Evolutionary conservation across 768 basidiomycete species (phyloP).

Genomic region (Boletus rubescentipes): DNA sequence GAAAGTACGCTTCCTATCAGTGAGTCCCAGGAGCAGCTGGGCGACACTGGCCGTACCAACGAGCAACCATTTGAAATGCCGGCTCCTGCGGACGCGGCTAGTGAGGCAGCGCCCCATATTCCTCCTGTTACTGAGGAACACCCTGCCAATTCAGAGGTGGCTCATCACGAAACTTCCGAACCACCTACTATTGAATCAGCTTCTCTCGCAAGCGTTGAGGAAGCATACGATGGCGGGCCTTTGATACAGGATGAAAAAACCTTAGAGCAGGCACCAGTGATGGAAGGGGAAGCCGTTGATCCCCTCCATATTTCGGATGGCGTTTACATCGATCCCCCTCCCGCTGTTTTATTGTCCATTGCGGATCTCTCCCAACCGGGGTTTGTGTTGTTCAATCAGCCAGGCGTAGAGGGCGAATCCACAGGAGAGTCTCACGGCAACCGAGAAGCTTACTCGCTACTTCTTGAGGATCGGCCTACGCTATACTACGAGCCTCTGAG

Average conservation of each 20-base stretch:
- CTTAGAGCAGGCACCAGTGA: conserved; percentile 8
- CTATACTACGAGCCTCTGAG: conserved; percentile 77
- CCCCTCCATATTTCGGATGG: conserved; percentile 65
- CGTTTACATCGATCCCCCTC: conserved; percentile 74
- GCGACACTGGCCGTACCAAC: not conserved
- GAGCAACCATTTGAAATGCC: conserved; percentile 10
- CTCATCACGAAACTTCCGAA: conserved; percentile 12
- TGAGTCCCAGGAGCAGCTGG: conserved; percentile 23
- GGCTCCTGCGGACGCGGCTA: not conserved
- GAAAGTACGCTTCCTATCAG: conserved; percentile 6
- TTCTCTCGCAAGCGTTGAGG: conserved; percentile 4
- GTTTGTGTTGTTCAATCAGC: conserved; percentile 59
- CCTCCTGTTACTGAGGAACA: conserved; percentile 6
- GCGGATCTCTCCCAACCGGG: conserved; percentile 40
- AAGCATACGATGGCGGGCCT: conserved; percentile 1
- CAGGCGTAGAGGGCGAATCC: conserved; percentile 30
- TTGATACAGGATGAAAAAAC: conserved; percentile 9
- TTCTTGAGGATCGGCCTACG: conserved; percentile 63
- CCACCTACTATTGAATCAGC: conserved; percentile 10
- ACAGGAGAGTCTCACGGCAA: conserved; percentile 10
- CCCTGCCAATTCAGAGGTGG: conserved; percentile 4
- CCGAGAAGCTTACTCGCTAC: conserved; percentile 35
- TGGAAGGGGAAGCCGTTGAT: conserved; percentile 30
- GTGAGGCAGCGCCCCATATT: conserved; percentile 4
- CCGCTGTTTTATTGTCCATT: conserved; percentile 56